Conservation (phyloP, 2,329 filamentous ascomycete species). For the Macroventuria anomochaeta region DNA sequence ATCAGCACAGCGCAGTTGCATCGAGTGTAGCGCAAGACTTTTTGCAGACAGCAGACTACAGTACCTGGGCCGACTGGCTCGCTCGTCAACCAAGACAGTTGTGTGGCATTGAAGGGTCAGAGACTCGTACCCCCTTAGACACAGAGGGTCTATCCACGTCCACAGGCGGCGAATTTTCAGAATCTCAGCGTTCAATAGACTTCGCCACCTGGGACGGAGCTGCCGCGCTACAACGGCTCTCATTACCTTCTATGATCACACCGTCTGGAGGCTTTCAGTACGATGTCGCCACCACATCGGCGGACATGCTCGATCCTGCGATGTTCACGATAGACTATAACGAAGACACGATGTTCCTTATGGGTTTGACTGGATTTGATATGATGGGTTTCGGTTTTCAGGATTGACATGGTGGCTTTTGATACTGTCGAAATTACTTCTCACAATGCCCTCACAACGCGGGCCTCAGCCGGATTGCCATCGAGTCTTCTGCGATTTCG, state of each 20-base stretch:
- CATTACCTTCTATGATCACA: not conserved
- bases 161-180: not conserved
- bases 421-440: too few species aligned
- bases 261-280: not conserved
- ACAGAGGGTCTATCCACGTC: not conserved
- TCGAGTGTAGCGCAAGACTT: not conserved
- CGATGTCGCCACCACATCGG: not conserved
- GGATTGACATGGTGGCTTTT: not conserved
- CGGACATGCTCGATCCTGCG: not conserved
- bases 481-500: not conserved
- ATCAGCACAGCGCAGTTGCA: not conserved
- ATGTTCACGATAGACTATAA: not conserved
- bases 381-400: conserved; percentile 13
- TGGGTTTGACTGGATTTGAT: conserved; percentile 11
- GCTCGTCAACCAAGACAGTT: not conserved
- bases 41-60: not conserved
- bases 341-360: conserved; percentile 1
- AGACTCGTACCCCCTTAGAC: not conserved
- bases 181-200: not conserved
- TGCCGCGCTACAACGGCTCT: conserved; percentile 2
- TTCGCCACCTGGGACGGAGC: conserved; percentile 2
- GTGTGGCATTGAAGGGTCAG: not conserved
- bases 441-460: not conserved
- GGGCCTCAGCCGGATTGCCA: not conserved
- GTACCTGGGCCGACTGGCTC: conserved; percentile 7